Evolutionary conservation across 768 basidiomycete species (phyloP).

Genomic region (Coprinopsis cinerea): DNA sequence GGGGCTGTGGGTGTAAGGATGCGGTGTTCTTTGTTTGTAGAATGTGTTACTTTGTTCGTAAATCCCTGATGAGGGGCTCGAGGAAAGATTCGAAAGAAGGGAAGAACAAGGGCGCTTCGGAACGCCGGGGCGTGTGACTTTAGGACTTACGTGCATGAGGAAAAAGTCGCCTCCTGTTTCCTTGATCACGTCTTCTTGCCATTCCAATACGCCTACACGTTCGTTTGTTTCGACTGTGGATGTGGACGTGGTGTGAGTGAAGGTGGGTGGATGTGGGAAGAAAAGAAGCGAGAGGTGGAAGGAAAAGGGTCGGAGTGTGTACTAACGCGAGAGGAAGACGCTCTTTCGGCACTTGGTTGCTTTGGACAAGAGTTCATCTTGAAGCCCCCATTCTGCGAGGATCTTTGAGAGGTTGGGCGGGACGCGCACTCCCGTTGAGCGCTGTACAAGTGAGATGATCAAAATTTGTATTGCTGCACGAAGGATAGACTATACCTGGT

Average conservation of each 20-base stretch:
- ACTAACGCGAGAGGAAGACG: constrained; percentile 31
- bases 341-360: constrained; percentile 28
- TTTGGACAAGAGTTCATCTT: constrained; percentile 30
- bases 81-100: too few species aligned
- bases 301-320: neutral
- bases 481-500: constrained; percentile 20
- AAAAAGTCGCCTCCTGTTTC: constrained; percentile 46
- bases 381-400: constrained; percentile 46
- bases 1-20: too few species aligned
- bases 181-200: constrained; percentile 43
- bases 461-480: neutral
- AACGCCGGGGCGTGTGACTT: too few species aligned
- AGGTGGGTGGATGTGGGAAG: neutral
- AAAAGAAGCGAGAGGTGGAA: neutral
- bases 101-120: too few species aligned
- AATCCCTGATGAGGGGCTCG: too few species aligned
- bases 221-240: constrained; percentile 39
- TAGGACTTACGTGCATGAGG: constrained; percentile 41
- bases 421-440: constrained; percentile 37
- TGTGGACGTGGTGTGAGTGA: neutral
- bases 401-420: constrained; percentile 50
- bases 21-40: too few species aligned
- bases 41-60: too few species aligned
- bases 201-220: constrained; percentile 36
- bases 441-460: constrained; percentile 16